These are phyloP conservation scores for Aurifilum marmelostoma DNA, from an alignment of 2,329 filamentous ascomycete species.

Conservation along the genomic window DNA sequence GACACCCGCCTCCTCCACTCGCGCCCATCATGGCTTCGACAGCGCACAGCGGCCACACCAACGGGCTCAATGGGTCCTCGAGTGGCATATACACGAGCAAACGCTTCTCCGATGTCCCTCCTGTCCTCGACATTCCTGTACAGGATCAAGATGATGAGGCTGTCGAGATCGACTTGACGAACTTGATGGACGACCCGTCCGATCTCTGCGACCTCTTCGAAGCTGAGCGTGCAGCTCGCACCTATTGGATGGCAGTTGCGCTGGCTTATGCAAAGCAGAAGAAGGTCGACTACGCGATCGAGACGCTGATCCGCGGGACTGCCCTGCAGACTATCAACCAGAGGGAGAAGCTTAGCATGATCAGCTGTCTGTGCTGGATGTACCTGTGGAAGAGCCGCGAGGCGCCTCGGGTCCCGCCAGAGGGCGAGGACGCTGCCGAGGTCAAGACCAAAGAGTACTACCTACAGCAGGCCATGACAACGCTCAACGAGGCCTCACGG, in stretches of 20 bases:
- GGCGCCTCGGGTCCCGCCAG: constrained; percentile 65
- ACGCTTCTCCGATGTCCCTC: constrained; percentile 67
- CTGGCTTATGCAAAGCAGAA: constrained; percentile 95
- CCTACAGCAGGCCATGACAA: constrained; percentile 85
- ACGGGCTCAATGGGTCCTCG: constrained; percentile 48
- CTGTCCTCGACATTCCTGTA: constrained; percentile 68
- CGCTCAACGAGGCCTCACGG: constrained; percentile 91
- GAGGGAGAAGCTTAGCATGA: constrained; percentile 82
- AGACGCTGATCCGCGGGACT: constrained; percentile 73
- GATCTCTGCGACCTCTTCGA: constrained; percentile 95
- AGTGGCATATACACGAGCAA: constrained; percentile 48
- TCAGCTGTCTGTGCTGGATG: constrained; percentile 87
- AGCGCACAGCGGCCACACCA: constrained; percentile 48
- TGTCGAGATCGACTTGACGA: constrained; percentile 91
- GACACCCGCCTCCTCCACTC: constrained; percentile 33
- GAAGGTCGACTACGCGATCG: constrained; percentile 83
- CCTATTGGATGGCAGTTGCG: constrained; percentile 97
- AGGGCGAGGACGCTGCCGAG: constrained; percentile 68
- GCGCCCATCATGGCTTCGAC: constrained; percentile 48
- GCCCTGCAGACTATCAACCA: constrained; percentile 71
- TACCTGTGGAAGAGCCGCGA: constrained; percentile 87
- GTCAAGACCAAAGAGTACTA: constrained; percentile 92
- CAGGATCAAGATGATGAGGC: constrained; percentile 70
- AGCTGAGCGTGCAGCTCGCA: constrained; percentile 87
- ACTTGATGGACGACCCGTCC: constrained; percentile 88